A percentile compares a stretch with the other conserved stretches of the same genome.
These are phyloP conservation scores for Spirogloea muscicola DNA, from an alignment of 139 green algal genomes.

Conservation along the genomic window DNA sequence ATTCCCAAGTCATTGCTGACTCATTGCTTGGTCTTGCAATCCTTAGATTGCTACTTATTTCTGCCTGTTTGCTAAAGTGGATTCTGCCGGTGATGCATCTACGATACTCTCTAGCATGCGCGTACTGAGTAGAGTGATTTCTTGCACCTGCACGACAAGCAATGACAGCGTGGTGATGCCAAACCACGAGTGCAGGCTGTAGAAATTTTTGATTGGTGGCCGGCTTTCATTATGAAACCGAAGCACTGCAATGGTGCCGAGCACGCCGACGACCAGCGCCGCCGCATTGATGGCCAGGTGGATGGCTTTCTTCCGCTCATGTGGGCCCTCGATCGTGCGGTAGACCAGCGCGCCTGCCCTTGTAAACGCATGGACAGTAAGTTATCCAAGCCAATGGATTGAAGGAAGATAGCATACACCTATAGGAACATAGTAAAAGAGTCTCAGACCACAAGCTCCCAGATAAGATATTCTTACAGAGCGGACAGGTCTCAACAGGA, in stretches of 20 bases:
- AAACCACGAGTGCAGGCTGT: conserved; percentile 49
- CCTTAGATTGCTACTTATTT: no score
- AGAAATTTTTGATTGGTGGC: conserved; percentile 46
- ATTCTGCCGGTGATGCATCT: no score
- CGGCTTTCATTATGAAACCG: conserved; percentile 25
- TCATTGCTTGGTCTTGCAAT: no score
- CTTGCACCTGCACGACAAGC: conserved; percentile 36
- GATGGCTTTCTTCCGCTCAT: conserved; percentile 12
- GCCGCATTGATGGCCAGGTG: conserved; percentile 27
- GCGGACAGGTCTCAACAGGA: neutral
- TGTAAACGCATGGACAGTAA: conserved; percentile 30
- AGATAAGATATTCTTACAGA: no score
- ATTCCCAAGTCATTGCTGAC: no score
- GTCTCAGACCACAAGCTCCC: no score
- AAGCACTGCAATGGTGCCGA: conserved; percentile 25
- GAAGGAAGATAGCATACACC: neutral
- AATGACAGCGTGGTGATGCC: conserved; percentile 30
- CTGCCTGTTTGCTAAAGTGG: no score
- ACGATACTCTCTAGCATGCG: no score
- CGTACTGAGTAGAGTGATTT: no score
- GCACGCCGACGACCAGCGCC: conserved; percentile 16
- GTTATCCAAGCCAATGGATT: neutral
- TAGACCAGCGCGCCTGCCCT: conserved; percentile 42
- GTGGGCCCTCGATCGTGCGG: conserved; percentile 6
- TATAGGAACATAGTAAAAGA: no score